These are phyloP conservation scores for Houttuynia cordata DNA, from an alignment of 164 flowering plant genomes.

Conservation along the genomic window DNA sequence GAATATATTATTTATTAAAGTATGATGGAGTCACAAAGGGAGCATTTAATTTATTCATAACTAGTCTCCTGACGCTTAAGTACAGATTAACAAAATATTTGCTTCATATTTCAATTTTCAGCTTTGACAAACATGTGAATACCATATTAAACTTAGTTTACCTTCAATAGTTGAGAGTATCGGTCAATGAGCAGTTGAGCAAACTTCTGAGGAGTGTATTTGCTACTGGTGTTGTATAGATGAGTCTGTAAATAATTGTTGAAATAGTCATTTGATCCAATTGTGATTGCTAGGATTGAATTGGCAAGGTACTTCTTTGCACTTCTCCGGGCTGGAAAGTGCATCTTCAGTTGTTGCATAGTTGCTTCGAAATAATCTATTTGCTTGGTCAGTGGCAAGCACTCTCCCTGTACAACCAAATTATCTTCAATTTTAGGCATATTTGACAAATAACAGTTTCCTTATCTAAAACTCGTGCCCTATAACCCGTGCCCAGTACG, in stretches of 20 bases:
- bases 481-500: no score
- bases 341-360: constrained; percentile 29
- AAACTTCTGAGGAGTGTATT: constrained; percentile 45
- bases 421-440: no score
- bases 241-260: constrained; percentile 44
- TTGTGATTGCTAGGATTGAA: constrained; percentile 19
- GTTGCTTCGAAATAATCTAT: constrained; percentile 29
- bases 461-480: no score
- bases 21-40: no score
- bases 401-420: constrained; percentile 31
- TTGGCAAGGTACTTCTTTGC: constrained; percentile 12
- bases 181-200: constrained; percentile 49
- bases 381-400: constrained; percentile 43
- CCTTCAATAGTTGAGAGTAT: constrained; percentile 40
- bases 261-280: constrained; percentile 51
- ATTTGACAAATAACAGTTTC: no score
- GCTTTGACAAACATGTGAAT: no score
- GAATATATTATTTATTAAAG: no score
- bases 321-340: not conserved
- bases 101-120: no score
- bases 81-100: no score
- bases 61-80: no score
- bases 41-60: no score
- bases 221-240: constrained; percentile 34
- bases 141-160: not conserved